Percentiles rank a stretch among this genome's conserved stretches.
Conservation (phyloP, 2,329 filamentous ascomycete species). For the Botrytis tulipae region DNA sequence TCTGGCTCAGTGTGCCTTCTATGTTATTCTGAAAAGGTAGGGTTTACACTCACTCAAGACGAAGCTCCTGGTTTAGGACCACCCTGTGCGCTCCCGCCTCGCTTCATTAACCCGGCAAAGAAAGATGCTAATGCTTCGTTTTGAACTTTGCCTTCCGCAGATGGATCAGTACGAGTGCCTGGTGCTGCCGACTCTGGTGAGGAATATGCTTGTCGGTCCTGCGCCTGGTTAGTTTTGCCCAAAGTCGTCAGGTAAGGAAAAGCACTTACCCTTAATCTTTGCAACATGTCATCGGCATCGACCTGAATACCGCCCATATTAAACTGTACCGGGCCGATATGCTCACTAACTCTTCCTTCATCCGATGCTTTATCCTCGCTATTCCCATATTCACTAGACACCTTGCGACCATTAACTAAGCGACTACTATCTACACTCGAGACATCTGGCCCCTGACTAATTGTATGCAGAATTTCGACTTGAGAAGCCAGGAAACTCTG, state of each 20-base stretch:
- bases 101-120: constrained; percentile 58
- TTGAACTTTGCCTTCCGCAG: constrained; percentile 49
- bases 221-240: constrained; percentile 5
- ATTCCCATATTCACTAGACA: constrained; percentile 26
- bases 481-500: constrained; percentile 77
- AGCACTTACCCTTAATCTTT: constrained; percentile 69
- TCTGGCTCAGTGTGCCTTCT: not conserved
- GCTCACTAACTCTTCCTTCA: constrained; percentile 50
- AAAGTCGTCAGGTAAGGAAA: constrained; percentile 26
- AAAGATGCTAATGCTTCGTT: constrained; percentile 60
- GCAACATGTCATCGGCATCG: constrained; percentile 89
- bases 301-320: constrained; percentile 98
- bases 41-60: constrained; percentile 19
- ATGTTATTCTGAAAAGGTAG: not conserved
- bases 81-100: constrained; percentile 39
- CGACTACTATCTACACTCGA: constrained; percentile 35
- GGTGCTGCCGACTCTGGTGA: constrained; percentile 38
- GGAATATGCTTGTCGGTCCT: constrained; percentile 40
- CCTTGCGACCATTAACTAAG: constrained; percentile 29
- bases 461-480: constrained; percentile 68
- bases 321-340: constrained; percentile 93
- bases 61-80: constrained; percentile 36
- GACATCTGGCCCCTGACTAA: constrained; percentile 55
- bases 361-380: constrained; percentile 31
- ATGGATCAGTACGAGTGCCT: constrained; percentile 29